phyloP scores from a whole-genome alignment of 2,329 filamentous ascomycete species.

The Botrytis byssoidea region DNA sequence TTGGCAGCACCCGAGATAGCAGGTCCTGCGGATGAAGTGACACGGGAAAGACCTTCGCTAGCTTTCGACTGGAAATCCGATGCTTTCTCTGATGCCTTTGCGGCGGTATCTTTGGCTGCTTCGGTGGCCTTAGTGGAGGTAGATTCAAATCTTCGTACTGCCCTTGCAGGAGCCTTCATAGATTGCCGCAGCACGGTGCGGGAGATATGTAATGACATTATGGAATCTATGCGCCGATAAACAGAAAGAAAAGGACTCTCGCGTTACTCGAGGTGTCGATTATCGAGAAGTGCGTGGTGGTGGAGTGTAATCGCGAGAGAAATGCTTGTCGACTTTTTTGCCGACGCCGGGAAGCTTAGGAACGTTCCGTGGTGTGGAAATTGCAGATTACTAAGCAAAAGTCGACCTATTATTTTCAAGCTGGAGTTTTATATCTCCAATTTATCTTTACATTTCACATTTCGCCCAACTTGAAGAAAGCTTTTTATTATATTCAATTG shows the following conservation, averaged over 20 bases:
- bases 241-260: conserved; percentile 26
- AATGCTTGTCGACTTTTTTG: conserved; percentile 30
- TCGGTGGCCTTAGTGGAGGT: conserved; percentile 50
- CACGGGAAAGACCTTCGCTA: conserved; percentile 77
- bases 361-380: conserved; percentile 18
- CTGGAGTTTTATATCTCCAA: background rate
- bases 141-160: conserved; percentile 55
- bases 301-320: conserved; percentile 29
- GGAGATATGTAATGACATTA: conserved; percentile 37
- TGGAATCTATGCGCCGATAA: conserved; percentile 29
- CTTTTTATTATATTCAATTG: conserved; percentile 7
- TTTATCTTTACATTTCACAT: background rate
- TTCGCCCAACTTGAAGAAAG: background rate
- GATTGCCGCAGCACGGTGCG: conserved; percentile 37
- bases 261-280: conserved; percentile 26
- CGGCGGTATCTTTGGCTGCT: conserved; percentile 45
- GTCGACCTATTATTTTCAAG: background rate
- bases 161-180: conserved; percentile 33
- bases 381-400: conserved; percentile 19
- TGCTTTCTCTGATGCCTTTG: conserved; percentile 45
- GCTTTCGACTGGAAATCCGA: conserved; percentile 62
- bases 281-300: conserved; percentile 34
- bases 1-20: conserved; percentile 72
- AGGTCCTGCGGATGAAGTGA: conserved; percentile 75
- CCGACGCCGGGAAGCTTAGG: conserved; percentile 28